Base-by-base conservation (phyloP, 2,329 filamentous ascomycete genomes). In the Penicillium griseofulvum region DNA sequence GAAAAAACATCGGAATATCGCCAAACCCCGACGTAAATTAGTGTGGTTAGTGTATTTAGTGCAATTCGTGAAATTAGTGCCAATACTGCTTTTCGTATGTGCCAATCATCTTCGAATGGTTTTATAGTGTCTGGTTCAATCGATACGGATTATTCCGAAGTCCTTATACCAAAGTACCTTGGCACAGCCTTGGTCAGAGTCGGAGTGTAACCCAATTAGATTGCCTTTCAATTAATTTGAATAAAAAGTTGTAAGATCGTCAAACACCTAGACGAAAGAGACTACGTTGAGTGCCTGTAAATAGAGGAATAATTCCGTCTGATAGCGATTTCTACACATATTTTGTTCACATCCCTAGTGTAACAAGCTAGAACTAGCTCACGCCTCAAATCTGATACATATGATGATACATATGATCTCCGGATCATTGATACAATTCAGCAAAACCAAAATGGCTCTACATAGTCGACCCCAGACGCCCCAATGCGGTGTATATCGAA, bases 381-480 rank as follows among this genome's bases (percentile, higher is more conserved):
- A 29, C 28, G 24, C 51, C 44, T 29, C 29, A 42, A 24, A 42
- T 49, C 22, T 41, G 38, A 65, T 60, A 53, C 51, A 52, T 56
- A 60, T 60, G 60, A 67, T 65, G 38, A 65, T 60, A 53, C 51
- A 52, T 56, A 60, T 60, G 60, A 67, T 65, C 58, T 56, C 53
- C 58, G 29, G 55, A 62, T 66, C 61, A 66, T 54, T 56, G 55
- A 66, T 66, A 63, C 60, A 65, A 63, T 65, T 60, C 61, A 60
- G 57, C 60, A 59, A 61, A 64, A 56, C 59, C 49, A 52, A 56
- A 58, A 60, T 56, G 59, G 57, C 59, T 65, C 62, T 68, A 68
- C 63, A 65, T 55, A 61, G 64, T 69, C 59, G 65, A 68, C 66
- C 64, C 71, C 71, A 62, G 70, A 72, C 71, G 71, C 72, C 72